Percentiles rank a stretch among this genome's conserved stretches.
Conservation (phyloP, 1,284 basidiomycete species). For the Cystobasidium slooffiae region DNA sequence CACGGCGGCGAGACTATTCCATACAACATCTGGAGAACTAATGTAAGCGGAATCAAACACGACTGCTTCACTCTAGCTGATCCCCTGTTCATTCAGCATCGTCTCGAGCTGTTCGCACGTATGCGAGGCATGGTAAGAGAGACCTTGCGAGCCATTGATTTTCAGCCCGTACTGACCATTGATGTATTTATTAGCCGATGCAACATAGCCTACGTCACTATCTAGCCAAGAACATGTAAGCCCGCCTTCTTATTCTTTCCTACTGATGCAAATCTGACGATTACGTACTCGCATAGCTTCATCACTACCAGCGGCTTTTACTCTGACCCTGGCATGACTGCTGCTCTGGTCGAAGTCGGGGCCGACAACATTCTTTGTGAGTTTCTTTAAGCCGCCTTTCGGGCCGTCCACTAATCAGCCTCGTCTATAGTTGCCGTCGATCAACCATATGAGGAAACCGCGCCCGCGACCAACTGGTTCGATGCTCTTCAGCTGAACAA, state of each 20-base stretch:
- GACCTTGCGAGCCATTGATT: neutral
- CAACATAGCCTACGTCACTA: slow-evolving; percentile 31
- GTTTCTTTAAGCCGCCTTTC: neutral
- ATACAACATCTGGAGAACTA: slow-evolving; percentile 34
- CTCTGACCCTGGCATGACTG: slow-evolving; percentile 34
- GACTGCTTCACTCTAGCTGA: neutral
- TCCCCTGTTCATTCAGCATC: neutral
- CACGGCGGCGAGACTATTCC: slow-evolving; percentile 32
- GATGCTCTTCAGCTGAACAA: slow-evolving; percentile 32
- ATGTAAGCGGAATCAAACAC: neutral
- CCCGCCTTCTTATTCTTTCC: neutral
- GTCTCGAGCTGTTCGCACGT: slow-evolving; percentile 27
- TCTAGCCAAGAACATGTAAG: slow-evolving; percentile 33
- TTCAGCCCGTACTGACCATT: neutral
- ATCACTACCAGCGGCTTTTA: slow-evolving; percentile 33
- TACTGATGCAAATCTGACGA: neutral
- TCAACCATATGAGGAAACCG: slow-evolving; percentile 27
- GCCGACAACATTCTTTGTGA: slow-evolving; percentile 32
- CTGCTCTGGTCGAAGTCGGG: slow-evolving; percentile 21
- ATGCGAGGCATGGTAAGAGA: slow-evolving; percentile 27
- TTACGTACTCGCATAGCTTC: neutral
- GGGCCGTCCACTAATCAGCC: neutral
- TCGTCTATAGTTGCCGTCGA: slow-evolving; percentile 20
- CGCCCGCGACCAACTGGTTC: slow-evolving; percentile 28
- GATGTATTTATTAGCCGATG: neutral